These are phyloP conservation scores for Exsudoporus floridanus DNA, from an alignment of 1,284 basidiomycete species.

Conservation along the genomic window DNA sequence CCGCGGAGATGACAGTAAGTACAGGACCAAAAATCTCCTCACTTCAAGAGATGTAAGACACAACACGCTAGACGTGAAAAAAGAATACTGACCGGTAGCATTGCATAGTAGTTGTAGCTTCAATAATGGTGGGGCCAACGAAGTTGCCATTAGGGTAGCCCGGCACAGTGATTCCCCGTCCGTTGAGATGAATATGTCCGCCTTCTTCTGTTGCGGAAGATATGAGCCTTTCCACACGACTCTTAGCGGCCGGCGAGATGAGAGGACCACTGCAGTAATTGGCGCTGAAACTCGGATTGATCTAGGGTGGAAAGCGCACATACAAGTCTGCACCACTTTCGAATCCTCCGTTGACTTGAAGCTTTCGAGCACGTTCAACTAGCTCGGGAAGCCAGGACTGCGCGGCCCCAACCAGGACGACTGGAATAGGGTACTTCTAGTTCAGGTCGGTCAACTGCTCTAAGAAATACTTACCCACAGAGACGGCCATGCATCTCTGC, in stretches of 20 bases:
- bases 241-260: slow-evolving; percentile 86
- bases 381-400: slow-evolving; percentile 86
- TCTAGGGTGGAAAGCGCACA: slow-evolving; percentile 32
- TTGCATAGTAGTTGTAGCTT: slow-evolving; percentile 80
- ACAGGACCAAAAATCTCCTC: slow-evolving; percentile 97
- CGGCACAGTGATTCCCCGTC: slow-evolving; percentile 66
- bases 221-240: slow-evolving; percentile 78
- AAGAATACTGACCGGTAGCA: slow-evolving; percentile 73
- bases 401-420: slow-evolving; percentile 82
- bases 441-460: not conserved
- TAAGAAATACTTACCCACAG: slow-evolving; percentile 63
- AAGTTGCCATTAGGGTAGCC: slow-evolving; percentile 93
- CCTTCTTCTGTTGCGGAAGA: slow-evolving; percentile 82
- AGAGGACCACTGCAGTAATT: slow-evolving; percentile 74
- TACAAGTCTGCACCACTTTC: slow-evolving; percentile 86
- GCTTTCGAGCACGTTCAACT: slow-evolving; percentile 76
- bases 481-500: slow-evolving; percentile 95
- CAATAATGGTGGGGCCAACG: slow-evolving; percentile 90
- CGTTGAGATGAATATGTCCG: slow-evolving; percentile 87
- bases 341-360: slow-evolving; percentile 90
- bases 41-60: slow-evolving; percentile 40
- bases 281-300: slow-evolving; percentile 2
- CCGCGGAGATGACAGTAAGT: slow-evolving; percentile 76
- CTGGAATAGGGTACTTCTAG: slow-evolving; percentile 35
- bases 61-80: not conserved